Conservation (phyloP, 805 yeast species). For the Candida alai region DNA sequence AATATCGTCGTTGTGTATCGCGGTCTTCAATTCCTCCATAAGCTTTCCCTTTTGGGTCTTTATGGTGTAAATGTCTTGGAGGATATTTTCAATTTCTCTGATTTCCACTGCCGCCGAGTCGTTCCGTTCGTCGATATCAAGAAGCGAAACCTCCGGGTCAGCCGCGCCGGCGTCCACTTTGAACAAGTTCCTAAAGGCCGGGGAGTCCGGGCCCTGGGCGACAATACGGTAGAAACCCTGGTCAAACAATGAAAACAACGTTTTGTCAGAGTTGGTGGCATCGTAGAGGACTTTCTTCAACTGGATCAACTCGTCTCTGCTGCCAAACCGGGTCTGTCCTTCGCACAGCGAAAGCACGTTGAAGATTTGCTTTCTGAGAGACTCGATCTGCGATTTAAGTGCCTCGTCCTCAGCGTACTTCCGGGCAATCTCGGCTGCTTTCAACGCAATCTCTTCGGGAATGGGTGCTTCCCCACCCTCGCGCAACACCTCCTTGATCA, state of each 20-base stretch:
- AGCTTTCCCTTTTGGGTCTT: slow-evolving; percentile 61
- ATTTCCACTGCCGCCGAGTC: slow-evolving; percentile 22
- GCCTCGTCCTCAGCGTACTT: slow-evolving; percentile 31
- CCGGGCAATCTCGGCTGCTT: slow-evolving; percentile 21
- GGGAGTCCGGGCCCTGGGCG: slow-evolving; percentile 40
- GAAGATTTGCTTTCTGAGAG: slow-evolving; percentile 34
- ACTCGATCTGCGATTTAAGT: slow-evolving; percentile 26
- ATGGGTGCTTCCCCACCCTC: slow-evolving; percentile 3
- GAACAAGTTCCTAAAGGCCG: slow-evolving; percentile 35
- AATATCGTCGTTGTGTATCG: slow-evolving; percentile 79
- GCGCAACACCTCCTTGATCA: slow-evolving; percentile 42
- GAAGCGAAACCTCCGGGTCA: slow-evolving; percentile 42
- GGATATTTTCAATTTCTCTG: slow-evolving; percentile 48
- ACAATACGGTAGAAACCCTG: slow-evolving; percentile 21
- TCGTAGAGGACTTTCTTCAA: slow-evolving; percentile 58
- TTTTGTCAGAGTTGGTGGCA: slow-evolving; percentile 57
- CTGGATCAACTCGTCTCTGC: slow-evolving; percentile 53
- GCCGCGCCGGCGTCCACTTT: slow-evolving; percentile 6
- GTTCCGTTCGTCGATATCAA: slow-evolving; percentile 63
- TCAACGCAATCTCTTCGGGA: slow-evolving; percentile 4
- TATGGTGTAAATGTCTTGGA: slow-evolving; percentile 58
- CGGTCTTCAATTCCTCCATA: slow-evolving; percentile 60
- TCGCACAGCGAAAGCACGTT: slow-evolving; percentile 35
- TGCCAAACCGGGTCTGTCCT: slow-evolving; percentile 5
- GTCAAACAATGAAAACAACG: slow-evolving; percentile 46